Evolutionary conservation across 257 asterid genomes (phyloP), one percentile per base, ranked within the genome.

Genomic region (Fraxinus excelsior): DNA sequence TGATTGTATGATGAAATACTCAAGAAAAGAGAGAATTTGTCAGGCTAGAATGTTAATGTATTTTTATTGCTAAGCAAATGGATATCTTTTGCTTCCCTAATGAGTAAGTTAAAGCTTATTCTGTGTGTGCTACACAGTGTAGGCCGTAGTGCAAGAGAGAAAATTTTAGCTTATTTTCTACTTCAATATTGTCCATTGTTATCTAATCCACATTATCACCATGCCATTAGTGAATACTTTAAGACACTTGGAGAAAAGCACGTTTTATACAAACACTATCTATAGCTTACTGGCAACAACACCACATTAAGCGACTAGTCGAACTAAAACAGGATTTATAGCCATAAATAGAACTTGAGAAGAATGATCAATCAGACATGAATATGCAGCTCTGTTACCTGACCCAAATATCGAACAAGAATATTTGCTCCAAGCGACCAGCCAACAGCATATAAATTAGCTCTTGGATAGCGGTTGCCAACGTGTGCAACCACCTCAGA

Each of bases 351-450:
- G 60, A 80, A 69, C 49, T 68, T 40, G 4, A 66, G 29, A 19
- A 68, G 14, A 56, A 56, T 56, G 26, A n/a, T 29, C 13, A 74
- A 76, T 18, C n/a, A 31, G 74, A 67, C 64, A 19, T 14, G 66
- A 70, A 73, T 18, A 3, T 23, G 31, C 51, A 66, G 73, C 49
- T 65, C 38, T 72, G 67, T 66, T 86, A 91, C 99, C 97, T 86
- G 96, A 26, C 98, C 98, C 83, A 90, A 83, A 80, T 91, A 95
- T 40, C 92, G 92, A 82, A 93, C 98, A 26, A 95, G 96, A 84
- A 95, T 95, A 86, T 95, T 95, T 72, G 98, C 99, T 71, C 98
- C 98, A 58, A 95, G 93, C 76, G 99, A 95, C 97, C 99, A 95
- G 60, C 99, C 98, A 82, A 76, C 92, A 49, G 97, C 98, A 85